Conservation (phyloP, 441 rosid genomes). For the Eutrema salsugineum region DNA sequence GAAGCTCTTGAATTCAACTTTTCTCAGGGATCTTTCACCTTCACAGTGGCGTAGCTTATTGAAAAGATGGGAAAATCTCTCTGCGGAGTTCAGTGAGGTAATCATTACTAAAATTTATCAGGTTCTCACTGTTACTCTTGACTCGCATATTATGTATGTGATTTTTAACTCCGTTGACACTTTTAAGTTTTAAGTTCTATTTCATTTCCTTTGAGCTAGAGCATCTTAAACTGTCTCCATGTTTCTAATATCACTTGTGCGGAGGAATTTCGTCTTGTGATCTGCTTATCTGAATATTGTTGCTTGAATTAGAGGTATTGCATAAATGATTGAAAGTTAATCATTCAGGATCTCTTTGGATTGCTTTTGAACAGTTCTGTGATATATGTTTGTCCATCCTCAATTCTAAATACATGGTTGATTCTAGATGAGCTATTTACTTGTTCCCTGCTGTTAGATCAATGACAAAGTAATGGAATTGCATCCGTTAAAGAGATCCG, state of each 20-base stretch:
- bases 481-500: conserved; percentile 44
- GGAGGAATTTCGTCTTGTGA: background rate
- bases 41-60: conserved; percentile 48
- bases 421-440: background rate
- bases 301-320: background rate
- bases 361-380: background rate
- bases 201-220: conserved; percentile 14
- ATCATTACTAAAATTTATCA: background rate
- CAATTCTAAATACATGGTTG: background rate
- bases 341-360: background rate
- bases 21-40: conserved; percentile 73
- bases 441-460: conserved; percentile 43
- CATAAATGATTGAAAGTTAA: background rate
- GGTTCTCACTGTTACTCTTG: background rate
- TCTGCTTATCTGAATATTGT: background rate
- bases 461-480: conserved; percentile 59
- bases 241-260: background rate
- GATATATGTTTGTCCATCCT: background rate
- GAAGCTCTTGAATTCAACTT: conserved; percentile 26
- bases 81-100: conserved; percentile 61
- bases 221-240: background rate
- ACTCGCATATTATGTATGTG: conserved; percentile 1
- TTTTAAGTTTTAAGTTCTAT: background rate
- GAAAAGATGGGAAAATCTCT: conserved; percentile 65
- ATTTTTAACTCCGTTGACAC: background rate